Conservation (phyloP, 2,329 filamentous ascomycete genomes). For the Pyrenophora teres region DNA sequence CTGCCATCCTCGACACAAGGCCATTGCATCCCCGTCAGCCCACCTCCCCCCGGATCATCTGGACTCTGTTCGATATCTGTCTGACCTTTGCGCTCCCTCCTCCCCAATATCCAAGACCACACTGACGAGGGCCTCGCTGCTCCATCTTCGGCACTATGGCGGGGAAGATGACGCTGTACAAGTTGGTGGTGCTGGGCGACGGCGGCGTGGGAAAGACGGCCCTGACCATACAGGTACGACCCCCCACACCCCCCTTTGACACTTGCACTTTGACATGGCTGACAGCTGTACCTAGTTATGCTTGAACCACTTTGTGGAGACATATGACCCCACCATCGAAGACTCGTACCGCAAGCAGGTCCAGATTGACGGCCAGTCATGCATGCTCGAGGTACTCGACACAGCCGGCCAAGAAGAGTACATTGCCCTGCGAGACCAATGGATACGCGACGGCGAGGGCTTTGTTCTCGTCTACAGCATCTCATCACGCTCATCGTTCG, state of each 20-base stretch:
- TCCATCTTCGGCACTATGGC: slow-evolving; percentile 63
- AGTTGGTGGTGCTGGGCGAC: slow-evolving; percentile 92
- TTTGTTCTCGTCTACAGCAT: slow-evolving; percentile 99
- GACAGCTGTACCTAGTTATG: slow-evolving; percentile 68
- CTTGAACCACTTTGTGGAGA: slow-evolving; percentile 97
- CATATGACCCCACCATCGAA: slow-evolving; percentile 72
- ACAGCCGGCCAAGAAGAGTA: slow-evolving; percentile 99
- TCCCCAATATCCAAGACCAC: neutral
- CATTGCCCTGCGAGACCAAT: slow-evolving; percentile 93
- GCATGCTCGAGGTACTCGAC: slow-evolving; percentile 96
- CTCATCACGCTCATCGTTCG: slow-evolving; percentile 92
- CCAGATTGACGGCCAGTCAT: slow-evolving; percentile 90
- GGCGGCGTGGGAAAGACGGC: slow-evolving; percentile 94
- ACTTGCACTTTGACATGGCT: slow-evolving; percentile 10
- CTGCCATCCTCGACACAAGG: slow-evolving; percentile 11
- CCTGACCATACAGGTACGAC: slow-evolving; percentile 78
- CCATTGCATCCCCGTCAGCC: no score
- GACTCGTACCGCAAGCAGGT: slow-evolving; percentile 72
- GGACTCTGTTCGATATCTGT: slow-evolving; percentile 8
- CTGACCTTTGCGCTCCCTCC: neutral
- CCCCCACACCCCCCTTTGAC: neutral
- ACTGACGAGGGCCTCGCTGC: slow-evolving; percentile 3
- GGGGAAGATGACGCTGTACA: slow-evolving; percentile 94
- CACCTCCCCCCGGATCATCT: slow-evolving; percentile 12
- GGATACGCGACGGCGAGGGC: slow-evolving; percentile 96